Percentiles rank a stretch among this genome's conserved stretches.
These are phyloP conservation scores for Aspergillus novofumigatus DNA, from an alignment of 2,329 filamentous ascomycete species.

Conservation along the genomic window DNA sequence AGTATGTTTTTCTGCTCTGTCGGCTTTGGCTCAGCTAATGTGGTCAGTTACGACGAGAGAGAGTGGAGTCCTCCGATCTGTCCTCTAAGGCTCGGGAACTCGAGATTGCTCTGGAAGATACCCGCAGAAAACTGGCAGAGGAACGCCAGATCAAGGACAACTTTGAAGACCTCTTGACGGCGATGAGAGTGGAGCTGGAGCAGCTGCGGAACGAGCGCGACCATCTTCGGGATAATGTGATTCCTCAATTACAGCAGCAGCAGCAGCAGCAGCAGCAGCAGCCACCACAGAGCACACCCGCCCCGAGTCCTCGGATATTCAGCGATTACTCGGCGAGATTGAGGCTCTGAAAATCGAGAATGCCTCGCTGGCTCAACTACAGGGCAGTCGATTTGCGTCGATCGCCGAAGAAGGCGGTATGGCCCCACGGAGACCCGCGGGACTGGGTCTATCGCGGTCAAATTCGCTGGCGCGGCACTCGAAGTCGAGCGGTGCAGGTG, in stretches of 20 bases:
- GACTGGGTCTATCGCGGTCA: constrained; percentile 57
- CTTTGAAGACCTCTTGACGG: constrained; percentile 85
- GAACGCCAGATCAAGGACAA: constrained; percentile 86
- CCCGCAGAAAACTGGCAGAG: constrained; percentile 74
- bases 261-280: not conserved
- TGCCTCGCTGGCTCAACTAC: constrained; percentile 44
- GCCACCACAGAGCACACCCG: constrained; percentile 50
- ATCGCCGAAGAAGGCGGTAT: constrained; percentile 57
- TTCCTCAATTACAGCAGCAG: constrained; percentile 65
- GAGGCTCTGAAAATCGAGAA: constrained; percentile 57
- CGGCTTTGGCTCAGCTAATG: constrained; percentile 10
- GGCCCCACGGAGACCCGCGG: constrained; percentile 43
- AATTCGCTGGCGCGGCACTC: constrained; percentile 61
- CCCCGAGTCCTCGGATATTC: constrained; percentile 46
- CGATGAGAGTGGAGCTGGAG: constrained; percentile 76
- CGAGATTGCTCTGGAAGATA: constrained; percentile 74
- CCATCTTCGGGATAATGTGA: constrained; percentile 73
- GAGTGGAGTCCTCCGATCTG: constrained; percentile 46
- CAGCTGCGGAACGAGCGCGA: constrained; percentile 83
- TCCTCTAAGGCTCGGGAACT: constrained; percentile 68
- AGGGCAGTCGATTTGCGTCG: constrained; percentile 51
- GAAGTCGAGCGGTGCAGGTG: constrained; percentile 35
- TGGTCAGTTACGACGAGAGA: constrained; percentile 45
- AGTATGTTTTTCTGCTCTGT: constrained; percentile 34
- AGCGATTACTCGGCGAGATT: constrained; percentile 83